Evolutionary conservation across 495 filamentous ascomycete genomes (phyloP), one percentile per base, ranked within the genome.

Genomic region (Penicillium fimorum): DNA sequence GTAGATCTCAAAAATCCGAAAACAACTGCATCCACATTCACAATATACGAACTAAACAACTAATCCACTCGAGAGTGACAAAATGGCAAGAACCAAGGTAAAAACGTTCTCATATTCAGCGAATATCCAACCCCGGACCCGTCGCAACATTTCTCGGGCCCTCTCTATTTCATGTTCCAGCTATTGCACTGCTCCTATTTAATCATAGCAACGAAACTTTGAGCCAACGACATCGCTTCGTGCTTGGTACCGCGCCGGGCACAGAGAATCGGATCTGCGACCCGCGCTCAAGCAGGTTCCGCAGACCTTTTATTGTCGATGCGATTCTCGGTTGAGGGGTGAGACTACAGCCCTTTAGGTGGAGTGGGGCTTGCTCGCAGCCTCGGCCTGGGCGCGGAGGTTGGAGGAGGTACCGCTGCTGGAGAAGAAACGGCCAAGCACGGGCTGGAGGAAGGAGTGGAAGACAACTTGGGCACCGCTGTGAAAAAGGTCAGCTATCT

Each of bases 401-500:
- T 90, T 89, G 69, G 90, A 84, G 64, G 94, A 88, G 66, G 92
- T 92, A 49, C 87, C 88, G 63, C 84, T 81, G 57, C 76, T 70
- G 61, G 79, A 72, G 84, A 97, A 97, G 86, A 96, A 92, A 67
- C 90, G 91, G 72, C 87, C 84, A 66, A 96, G 86, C 61, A 95
- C 79, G 46, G 94, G 94, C 70, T 92, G 88, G 65, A 99, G 76
- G 82, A 97, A 89, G 49, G 92, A 96, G 74, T 89, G 86, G 89
- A 97, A 99, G 79, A 99, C 82, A 65, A 97, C 73, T 76, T 97
- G 90, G 65, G 94, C 93, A 70, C 94, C 95, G 69, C 94, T 97
- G 63, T 44, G 62, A 24, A 15, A 44, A 12, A 35, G 57, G 60
- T 77, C 54, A 76, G 69, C 55, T 22, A 65, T 27, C 5, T 4